A percentile compares a stretch with the other conserved stretches of the same genome.
Evolutionary conservation across 2,329 filamentous ascomycete genomes (phyloP).

Genomic region (Ramularia endophylla): DNA sequence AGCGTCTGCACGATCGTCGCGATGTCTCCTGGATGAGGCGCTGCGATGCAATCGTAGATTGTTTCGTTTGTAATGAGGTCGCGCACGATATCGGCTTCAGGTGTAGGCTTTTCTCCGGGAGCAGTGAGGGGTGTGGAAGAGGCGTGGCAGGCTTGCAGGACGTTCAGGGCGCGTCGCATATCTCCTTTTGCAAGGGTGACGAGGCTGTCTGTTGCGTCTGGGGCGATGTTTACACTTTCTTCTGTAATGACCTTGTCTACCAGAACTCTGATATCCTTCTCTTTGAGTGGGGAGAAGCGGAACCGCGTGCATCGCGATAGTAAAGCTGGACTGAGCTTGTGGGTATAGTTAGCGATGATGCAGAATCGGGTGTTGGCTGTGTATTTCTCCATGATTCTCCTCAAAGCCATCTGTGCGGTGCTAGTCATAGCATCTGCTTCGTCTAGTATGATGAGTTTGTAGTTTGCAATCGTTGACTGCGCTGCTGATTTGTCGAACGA

Average conservation of each 20-base stretch:
- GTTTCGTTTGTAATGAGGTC: constrained; percentile 86
- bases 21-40: constrained; percentile 85
- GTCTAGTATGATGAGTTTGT: constrained; percentile 95
- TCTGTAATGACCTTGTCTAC: constrained; percentile 88
- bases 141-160: constrained; percentile 92
- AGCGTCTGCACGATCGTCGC: constrained; percentile 77
- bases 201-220: constrained; percentile 74
- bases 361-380: constrained; percentile 97
- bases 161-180: constrained; percentile 91
- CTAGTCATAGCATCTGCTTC: constrained; percentile 99
- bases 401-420: constrained; percentile 93
- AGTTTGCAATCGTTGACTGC: constrained; percentile 55
- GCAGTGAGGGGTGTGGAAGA: constrained; percentile 62
- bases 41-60: constrained; percentile 97
- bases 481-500: constrained; percentile 32
- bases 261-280: constrained; percentile 73
- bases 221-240: constrained; percentile 76
- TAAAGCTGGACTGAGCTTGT: constrained; percentile 90
- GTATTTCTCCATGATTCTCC: constrained; percentile 99
- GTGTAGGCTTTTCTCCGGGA: constrained; percentile 41
- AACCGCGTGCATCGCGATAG: constrained; percentile 92
- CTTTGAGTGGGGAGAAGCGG: constrained; percentile 88
- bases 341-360: constrained; percentile 98
- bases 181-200: constrained; percentile 88
- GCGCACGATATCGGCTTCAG: constrained; percentile 57